These are phyloP conservation scores for Millerozyma miso DNA, from an alignment of 805 yeast genomes.

Conservation along the genomic window DNA sequence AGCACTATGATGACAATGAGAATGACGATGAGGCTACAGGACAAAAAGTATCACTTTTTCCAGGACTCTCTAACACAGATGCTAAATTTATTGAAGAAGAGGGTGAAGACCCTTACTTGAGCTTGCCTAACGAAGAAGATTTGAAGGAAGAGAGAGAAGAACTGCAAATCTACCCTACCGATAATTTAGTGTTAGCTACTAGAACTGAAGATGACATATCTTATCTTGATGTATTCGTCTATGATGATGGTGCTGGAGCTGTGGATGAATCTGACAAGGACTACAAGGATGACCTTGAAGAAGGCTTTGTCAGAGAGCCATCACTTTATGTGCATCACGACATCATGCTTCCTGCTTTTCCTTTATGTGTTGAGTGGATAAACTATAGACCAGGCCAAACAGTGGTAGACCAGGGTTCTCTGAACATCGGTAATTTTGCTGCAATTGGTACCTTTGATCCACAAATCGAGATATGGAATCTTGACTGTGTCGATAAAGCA, in stretches of 20 bases:
- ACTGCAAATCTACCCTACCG: conserved; percentile 82
- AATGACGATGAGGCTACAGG: conserved; percentile 59
- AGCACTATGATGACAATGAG: conserved; percentile 61
- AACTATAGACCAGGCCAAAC: conserved; percentile 60
- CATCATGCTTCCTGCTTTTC: conserved; percentile 94
- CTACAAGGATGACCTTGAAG: conserved; percentile 65
- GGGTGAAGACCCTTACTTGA: conserved; percentile 58
- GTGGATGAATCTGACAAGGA: conserved; percentile 66
- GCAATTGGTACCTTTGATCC: conserved; percentile 98
- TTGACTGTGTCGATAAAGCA: conserved; percentile 87
- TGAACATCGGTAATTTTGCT: conserved; percentile 79
- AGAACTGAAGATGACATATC: conserved; percentile 96
- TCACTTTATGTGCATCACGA: conserved; percentile 93
- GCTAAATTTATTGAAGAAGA: conserved; percentile 51
- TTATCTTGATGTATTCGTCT: conserved; percentile 86
- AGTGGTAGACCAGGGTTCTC: conserved; percentile 27
- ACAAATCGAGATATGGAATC: conserved; percentile 93
- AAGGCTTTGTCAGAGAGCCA: conserved; percentile 67
- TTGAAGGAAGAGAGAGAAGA: conserved; percentile 75
- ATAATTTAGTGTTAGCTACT: conserved; percentile 83
- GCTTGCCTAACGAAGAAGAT: conserved; percentile 62
- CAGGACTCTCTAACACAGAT: conserved; percentile 59
- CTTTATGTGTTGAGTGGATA: conserved; percentile 94
- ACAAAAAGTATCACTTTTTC: conserved; percentile 60
- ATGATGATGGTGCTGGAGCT: conserved; percentile 90